Percentiles rank a stretch among this genome's conserved stretches.
Conservation (phyloP, 257 asterid species). For the Solanum habrochaites region DNA sequence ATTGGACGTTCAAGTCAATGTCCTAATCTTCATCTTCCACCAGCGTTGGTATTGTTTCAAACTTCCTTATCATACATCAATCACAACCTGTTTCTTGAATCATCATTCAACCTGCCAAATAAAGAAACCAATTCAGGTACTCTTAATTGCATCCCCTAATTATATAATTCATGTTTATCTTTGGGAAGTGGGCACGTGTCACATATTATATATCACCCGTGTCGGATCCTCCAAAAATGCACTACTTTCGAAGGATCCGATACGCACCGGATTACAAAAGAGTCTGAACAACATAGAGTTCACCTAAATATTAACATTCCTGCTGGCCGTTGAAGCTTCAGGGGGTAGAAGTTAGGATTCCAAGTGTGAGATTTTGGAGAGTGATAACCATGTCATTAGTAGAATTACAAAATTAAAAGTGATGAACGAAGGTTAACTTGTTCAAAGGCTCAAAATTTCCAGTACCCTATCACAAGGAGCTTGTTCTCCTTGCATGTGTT, state of each 20-base stretch:
- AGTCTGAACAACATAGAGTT: not conserved
- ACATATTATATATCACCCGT: not conserved
- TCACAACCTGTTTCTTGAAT: not conserved
- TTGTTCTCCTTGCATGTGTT: slow-evolving; percentile 64
- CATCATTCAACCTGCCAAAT: not conserved
- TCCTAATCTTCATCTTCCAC: not conserved
- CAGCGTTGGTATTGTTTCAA: not conserved
- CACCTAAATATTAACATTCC: not conserved
- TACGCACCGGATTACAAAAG: not conserved
- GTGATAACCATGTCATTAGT: not conserved
- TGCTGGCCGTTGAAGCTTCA: not conserved
- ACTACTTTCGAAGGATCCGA: not conserved
- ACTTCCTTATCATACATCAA: not conserved
- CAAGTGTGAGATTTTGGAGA: not conserved
- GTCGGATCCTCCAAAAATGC: not conserved
- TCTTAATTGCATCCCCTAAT: not conserved
- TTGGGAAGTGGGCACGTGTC: not conserved
- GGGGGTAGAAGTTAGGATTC: not conserved
- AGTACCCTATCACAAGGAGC: slow-evolving; percentile 59
- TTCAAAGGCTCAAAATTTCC: slow-evolving; percentile 48
- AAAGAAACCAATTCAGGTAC: not conserved
- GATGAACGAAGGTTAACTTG: not conserved
- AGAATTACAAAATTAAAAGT: not conserved
- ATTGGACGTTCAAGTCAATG: not conserved
- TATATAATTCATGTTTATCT: not conserved